Evolutionary conservation across 768 basidiomycete genomes (phyloP), one percentile per base, ranked within the genome.

Genomic region (Asterophora parasitica): DNA sequence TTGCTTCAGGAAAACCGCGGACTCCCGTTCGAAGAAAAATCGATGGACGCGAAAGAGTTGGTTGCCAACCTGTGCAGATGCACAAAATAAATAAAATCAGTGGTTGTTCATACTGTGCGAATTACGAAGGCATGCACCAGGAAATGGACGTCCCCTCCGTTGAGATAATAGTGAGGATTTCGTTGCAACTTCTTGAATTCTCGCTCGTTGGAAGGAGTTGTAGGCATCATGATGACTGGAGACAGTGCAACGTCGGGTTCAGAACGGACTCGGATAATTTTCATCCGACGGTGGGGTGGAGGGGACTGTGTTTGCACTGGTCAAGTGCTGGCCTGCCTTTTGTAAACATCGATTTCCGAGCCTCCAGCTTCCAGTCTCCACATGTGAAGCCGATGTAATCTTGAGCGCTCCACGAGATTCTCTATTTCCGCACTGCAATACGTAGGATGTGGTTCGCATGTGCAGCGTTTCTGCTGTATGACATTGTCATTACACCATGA

Each of bases 21-120:
- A 84, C 43, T 87, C 82, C 0, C 83, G 67, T n/a, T 72, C 70
- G 32, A 87, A 82, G 41, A 85, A 83, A 36, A 76, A 79, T 0
- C 76, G 70, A 49, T 85, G 83, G 0, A 87, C 70, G 0, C 75
- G 66, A 51, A 82, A 86, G 0, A 77, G 64, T 4, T 68, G 61
- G 46, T 80, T 72, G 40, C 82, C 79, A 12, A 79, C 78, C 83
- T 85, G 44, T 16, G 34, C 19, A 30, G 37, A 26, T 23, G 10
- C 3, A 23, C 23, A 23, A 23, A 3, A 23, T 16, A n/a, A 33
- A 30, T n/a, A 27, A 34, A 28, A 36, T 16, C 28, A 40, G 38
- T 13, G 16, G 11, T 16, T 4, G 2, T 19, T 34, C 4, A 7
- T 32, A 20, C 30, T 31, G 9, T 11, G 48, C 17, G 3, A 15